Percentiles rank a stretch among this genome's conserved stretches.
Conservation (phyloP, 1,284 basidiomycete genomes). For the Microbotryum violaceum region DNA sequence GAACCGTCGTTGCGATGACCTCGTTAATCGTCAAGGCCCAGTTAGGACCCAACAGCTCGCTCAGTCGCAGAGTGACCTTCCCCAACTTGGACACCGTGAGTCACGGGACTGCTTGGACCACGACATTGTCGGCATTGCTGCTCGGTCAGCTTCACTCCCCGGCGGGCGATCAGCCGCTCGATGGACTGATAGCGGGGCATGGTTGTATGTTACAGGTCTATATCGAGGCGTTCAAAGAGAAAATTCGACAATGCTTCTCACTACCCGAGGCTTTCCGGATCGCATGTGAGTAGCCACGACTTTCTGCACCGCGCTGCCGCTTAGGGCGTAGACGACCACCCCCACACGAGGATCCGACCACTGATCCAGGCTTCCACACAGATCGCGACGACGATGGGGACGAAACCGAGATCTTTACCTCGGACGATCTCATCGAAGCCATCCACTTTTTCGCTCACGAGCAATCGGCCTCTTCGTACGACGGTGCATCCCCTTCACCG, state of each 20-base stretch:
- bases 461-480: background rate
- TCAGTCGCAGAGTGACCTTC: slow-evolving; percentile 7
- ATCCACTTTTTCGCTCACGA: slow-evolving; percentile 11
- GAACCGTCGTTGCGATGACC: background rate
- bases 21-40: slow-evolving; percentile 7
- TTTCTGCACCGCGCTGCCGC: too few relatives aligned
- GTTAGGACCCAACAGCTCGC: background rate
- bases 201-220: background rate
- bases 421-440: slow-evolving; percentile 11
- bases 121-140: too few relatives aligned
- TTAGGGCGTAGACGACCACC: too few relatives aligned
- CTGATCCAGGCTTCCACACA: background rate
- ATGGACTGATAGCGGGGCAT: background rate
- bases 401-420: slow-evolving; percentile 3
- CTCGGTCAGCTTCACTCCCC: too few relatives aligned
- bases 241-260: background rate
- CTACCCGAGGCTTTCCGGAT: too few relatives aligned
- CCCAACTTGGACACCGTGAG: background rate
- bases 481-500: background rate
- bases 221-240: background rate
- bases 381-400: slow-evolving; percentile 22
- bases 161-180: too few relatives aligned
- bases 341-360: too few relatives aligned
- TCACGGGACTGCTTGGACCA: background rate
- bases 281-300: too few relatives aligned